A percentile compares a stretch with the other conserved stretches of the same genome.
These are phyloP conservation scores for Aspergillus pseudonomiae DNA, from an alignment of 2,329 filamentous ascomycete species.

Conservation along the genomic window DNA sequence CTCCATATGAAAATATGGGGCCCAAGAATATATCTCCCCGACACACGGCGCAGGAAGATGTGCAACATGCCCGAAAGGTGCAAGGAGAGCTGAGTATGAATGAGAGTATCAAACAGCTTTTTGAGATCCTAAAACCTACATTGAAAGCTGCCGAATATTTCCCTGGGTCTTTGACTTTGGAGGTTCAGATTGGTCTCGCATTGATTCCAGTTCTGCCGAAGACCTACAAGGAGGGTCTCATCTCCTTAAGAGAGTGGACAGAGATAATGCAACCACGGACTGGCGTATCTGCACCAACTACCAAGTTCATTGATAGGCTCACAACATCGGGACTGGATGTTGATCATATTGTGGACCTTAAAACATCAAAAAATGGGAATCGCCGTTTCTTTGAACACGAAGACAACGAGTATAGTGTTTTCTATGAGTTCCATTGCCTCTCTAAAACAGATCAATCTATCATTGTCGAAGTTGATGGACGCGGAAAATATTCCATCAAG, in stretches of 20 bases:
- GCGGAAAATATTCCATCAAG: constrained; percentile 32
- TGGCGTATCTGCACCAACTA: constrained; percentile 30
- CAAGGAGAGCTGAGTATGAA: constrained; percentile 1
- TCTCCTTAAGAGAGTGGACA: constrained; percentile 32
- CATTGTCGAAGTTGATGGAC: constrained; percentile 37
- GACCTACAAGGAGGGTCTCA: constrained; percentile 18
- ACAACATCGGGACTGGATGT: constrained; percentile 46
- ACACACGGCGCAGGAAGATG: not conserved
- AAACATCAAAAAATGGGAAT: constrained; percentile 23
- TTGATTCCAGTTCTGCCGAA: constrained; percentile 33
- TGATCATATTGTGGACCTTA: constrained; percentile 42
- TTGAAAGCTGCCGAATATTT: constrained; percentile 40
- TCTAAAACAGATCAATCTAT: constrained; percentile 33
- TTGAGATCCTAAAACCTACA: constrained; percentile 30
- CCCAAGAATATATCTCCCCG: not conserved
- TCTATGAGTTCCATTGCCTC: constrained; percentile 46
- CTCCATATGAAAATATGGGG: not conserved
- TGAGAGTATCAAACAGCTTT: constrained; percentile 28
- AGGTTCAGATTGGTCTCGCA: constrained; percentile 42
- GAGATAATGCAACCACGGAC: constrained; percentile 36
- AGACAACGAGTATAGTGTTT: constrained; percentile 26
- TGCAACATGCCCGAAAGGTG: not conserved
- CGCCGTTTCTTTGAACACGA: constrained; percentile 32
- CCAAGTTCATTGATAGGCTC: constrained; percentile 40
- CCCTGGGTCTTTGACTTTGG: constrained; percentile 38